Conservation (phyloP, 2,329 filamentous ascomycete species). For the Magnaporthales sp. region DNA sequence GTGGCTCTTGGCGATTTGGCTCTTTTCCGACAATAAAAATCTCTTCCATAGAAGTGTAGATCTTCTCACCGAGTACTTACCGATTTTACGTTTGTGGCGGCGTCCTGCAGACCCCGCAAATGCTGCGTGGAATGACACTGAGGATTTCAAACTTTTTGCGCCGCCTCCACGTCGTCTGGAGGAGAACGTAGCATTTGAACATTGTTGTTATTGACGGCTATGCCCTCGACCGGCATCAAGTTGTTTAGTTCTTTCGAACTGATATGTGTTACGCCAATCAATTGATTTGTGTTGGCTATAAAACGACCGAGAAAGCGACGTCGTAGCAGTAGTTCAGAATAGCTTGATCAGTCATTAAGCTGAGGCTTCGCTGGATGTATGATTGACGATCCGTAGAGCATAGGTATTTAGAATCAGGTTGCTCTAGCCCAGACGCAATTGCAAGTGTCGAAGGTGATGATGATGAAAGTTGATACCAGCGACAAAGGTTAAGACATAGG, state of each 20-base stretch:
- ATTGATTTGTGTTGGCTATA: not conserved
- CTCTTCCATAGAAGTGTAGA: not conserved
- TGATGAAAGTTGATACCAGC: not conserved
- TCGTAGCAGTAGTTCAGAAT: not conserved
- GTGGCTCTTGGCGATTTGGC: not conserved
- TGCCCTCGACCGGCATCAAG: not conserved
- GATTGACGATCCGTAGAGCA: not conserved
- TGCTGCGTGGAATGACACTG: not conserved
- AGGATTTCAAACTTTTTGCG: not conserved
- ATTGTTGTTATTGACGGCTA: not conserved
- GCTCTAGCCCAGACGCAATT: not conserved
- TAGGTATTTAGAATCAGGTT: no score
- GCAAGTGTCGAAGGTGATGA: not conserved
- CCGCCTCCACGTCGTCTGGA: not conserved
- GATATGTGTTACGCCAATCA: not conserved
- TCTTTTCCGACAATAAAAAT: not conserved
- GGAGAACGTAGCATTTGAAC: not conserved
- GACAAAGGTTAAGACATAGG: not conserved
- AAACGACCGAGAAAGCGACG: not conserved
- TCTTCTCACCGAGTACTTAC: not conserved
- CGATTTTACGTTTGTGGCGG: not conserved
- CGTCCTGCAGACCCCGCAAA: not conserved
- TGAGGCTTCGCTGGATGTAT: not conserved
- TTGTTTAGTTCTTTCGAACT: no score
- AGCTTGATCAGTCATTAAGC: not conserved